These are phyloP conservation scores for Penicillium oxalicum DNA, from an alignment of 2,329 filamentous ascomycete species.

Conservation along the genomic window DNA sequence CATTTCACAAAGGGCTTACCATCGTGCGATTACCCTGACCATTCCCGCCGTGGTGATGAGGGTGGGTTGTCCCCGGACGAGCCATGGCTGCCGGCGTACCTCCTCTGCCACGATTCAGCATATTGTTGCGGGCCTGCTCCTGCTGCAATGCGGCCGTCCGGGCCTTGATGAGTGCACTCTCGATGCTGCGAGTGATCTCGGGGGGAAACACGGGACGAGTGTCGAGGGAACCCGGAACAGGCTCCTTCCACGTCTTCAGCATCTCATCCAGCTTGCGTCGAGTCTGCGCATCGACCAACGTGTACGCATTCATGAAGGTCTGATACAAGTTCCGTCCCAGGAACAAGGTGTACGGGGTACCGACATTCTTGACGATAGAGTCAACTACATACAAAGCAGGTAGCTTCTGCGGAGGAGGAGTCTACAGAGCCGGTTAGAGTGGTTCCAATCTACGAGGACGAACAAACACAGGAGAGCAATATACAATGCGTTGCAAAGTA, in stretches of 20 bases:
- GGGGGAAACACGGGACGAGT: slow-evolving; percentile 84
- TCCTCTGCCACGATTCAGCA: slow-evolving; percentile 48
- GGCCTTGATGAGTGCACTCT: slow-evolving; percentile 87
- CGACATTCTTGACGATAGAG: slow-evolving; percentile 97
- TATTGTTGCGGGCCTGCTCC: slow-evolving; percentile 48
- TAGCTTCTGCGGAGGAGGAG: slow-evolving; percentile 79
- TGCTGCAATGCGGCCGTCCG: slow-evolving; percentile 51
- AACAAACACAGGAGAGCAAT: neutral
- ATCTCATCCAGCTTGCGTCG: slow-evolving; percentile 93
- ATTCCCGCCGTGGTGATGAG: slow-evolving; percentile 21
- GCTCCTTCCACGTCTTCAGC: slow-evolving; percentile 96
- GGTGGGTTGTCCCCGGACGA: slow-evolving; percentile 27
- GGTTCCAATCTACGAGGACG: slow-evolving; percentile 4
- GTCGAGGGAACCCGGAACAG: slow-evolving; percentile 87
- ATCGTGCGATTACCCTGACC: slow-evolving; percentile 19
- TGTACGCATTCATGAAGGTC: slow-evolving; percentile 96
- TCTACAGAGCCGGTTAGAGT: slow-evolving; percentile 50
- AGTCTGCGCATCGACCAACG: slow-evolving; percentile 73
- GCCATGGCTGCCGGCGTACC: slow-evolving; percentile 47
- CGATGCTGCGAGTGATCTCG: slow-evolving; percentile 83
- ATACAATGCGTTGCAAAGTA: too few species aligned
- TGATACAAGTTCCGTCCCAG: slow-evolving; percentile 85
- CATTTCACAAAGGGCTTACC: slow-evolving; percentile 5
- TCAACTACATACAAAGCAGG: slow-evolving; percentile 97
- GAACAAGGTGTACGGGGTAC: slow-evolving; percentile 93